phyloP scores from a whole-genome alignment of 768 basidiomycete genomes.

The Arthromyces matolae region DNA sequence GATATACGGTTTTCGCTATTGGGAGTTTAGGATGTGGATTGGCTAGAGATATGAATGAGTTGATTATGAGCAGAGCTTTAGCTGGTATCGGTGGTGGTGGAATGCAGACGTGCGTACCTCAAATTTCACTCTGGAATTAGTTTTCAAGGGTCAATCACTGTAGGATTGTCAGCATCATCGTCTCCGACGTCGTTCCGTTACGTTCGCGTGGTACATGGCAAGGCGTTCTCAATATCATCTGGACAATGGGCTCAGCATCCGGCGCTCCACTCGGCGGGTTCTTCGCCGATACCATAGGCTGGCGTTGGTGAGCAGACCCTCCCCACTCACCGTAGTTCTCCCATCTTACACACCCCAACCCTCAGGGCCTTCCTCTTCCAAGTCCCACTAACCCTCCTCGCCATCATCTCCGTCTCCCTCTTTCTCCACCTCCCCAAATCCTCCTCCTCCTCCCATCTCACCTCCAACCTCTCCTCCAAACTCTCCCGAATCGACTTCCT shows the following conservation, averaged over 20 bases:
- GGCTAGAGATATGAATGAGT: slow-evolving; percentile 48
- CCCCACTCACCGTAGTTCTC: not conserved
- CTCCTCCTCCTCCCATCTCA: no score
- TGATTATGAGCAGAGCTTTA: slow-evolving; percentile 50
- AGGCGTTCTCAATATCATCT: slow-evolving; percentile 61
- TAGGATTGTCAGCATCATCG: slow-evolving; percentile 60
- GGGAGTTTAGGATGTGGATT: slow-evolving; percentile 54
- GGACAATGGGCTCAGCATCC: slow-evolving; percentile 49
- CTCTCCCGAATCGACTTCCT: slow-evolving; percentile 60
- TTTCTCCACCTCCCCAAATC: slow-evolving; percentile 51
- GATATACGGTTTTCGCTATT: slow-evolving; percentile 50
- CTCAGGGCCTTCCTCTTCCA: slow-evolving; percentile 56
- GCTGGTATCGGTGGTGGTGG: slow-evolving; percentile 62
- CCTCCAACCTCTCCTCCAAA: slow-evolving; percentile 45
- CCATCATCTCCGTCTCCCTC: slow-evolving; percentile 49
- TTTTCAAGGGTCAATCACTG: no score
- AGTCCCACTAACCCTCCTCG: slow-evolving; percentile 52
- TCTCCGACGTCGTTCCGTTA: slow-evolving; percentile 63
- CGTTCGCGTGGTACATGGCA: slow-evolving; percentile 68
- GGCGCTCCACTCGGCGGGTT: slow-evolving; percentile 66
- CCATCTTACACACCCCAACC: not conserved
- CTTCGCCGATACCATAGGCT: slow-evolving; percentile 60
- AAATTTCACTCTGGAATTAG: not conserved
- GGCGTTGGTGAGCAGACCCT: slow-evolving; percentile 48
- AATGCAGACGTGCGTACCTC: slow-evolving; percentile 54